These are phyloP conservation scores for Amaranthus hypochondriacus DNA, from an alignment of 148 eudicot species.

Conservation along the genomic window DNA sequence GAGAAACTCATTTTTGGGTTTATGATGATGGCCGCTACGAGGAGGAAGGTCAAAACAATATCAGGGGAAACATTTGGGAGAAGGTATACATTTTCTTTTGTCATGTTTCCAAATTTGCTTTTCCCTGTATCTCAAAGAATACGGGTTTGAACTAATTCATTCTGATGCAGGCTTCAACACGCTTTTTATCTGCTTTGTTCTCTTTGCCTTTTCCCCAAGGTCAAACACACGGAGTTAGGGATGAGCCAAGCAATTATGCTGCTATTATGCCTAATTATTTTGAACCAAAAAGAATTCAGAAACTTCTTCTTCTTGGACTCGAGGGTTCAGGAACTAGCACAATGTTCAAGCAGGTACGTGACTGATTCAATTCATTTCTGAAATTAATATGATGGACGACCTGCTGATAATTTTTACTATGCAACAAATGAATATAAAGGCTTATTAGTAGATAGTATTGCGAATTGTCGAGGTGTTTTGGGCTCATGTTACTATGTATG, in stretches of 20 bases:
- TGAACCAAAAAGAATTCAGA: slow-evolving; percentile 69
- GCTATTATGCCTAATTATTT: slow-evolving; percentile 68
- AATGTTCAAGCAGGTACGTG: slow-evolving; percentile 88
- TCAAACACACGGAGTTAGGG: slow-evolving; percentile 64
- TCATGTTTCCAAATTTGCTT: background rate
- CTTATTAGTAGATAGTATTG: background rate
- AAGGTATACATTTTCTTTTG: slow-evolving; percentile 49
- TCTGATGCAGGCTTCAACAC: slow-evolving; percentile 68
- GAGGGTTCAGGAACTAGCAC: slow-evolving; percentile 97
- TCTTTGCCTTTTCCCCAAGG: slow-evolving; percentile 94
- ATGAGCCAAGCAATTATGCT: slow-evolving; percentile 76
- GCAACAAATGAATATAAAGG: background rate
- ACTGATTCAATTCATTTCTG: slow-evolving; percentile 12
- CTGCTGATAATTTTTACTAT: background rate
- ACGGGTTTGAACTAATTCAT: slow-evolving; percentile 17
- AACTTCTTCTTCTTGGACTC: slow-evolving; percentile 80
- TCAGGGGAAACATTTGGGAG: slow-evolving; percentile 98
- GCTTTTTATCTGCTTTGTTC: slow-evolving; percentile 70
- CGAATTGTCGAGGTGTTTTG: background rate
- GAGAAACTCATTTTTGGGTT: slow-evolving; percentile 99
- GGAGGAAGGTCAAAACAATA: slow-evolving; percentile 99
- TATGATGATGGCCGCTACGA: slow-evolving; percentile 99
- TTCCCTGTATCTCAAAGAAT: slow-evolving; percentile 1
- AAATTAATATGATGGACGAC: background rate
- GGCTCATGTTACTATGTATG: slow-evolving; percentile 21